These are phyloP conservation scores for Cladosporium velox DNA, from an alignment of 2,329 filamentous ascomycete genomes.

Conservation along the genomic window DNA sequence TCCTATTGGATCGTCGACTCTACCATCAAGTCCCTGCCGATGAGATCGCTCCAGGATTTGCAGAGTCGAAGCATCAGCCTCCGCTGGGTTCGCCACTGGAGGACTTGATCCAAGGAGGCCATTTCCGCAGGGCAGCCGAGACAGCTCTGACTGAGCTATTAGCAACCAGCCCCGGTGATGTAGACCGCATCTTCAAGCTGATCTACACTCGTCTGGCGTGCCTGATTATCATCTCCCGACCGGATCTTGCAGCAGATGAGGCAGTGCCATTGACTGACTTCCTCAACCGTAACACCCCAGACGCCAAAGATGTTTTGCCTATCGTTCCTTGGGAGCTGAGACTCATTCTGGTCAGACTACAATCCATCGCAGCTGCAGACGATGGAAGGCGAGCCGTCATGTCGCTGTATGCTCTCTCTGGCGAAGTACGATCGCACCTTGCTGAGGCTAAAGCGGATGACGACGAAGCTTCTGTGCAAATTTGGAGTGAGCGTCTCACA, in stretches of 20 bases:
- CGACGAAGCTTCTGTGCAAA: slow-evolving; percentile 57
- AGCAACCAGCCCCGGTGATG: slow-evolving; percentile 55
- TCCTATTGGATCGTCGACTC: slow-evolving; percentile 75
- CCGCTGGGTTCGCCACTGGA: slow-evolving; percentile 64
- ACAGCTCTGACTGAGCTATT: slow-evolving; percentile 46
- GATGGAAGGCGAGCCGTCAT: slow-evolving; percentile 79
- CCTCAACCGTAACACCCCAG: slow-evolving; percentile 42
- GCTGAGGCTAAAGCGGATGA: slow-evolving; percentile 45
- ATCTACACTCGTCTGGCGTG: slow-evolving; percentile 81
- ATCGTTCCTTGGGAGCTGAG: slow-evolving; percentile 86
- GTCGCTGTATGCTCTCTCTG: slow-evolving; percentile 80
- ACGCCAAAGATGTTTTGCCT: slow-evolving; percentile 59
- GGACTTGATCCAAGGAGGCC: slow-evolving; percentile 67
- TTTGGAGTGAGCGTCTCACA: slow-evolving; percentile 72
- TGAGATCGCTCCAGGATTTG: slow-evolving; percentile 66
- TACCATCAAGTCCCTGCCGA: slow-evolving; percentile 76
- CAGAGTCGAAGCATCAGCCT: slow-evolving; percentile 66
- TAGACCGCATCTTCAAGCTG: slow-evolving; percentile 69
- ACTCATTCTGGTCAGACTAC: slow-evolving; percentile 77
- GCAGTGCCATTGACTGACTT: slow-evolving; percentile 64
- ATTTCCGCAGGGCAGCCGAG: slow-evolving; percentile 68
- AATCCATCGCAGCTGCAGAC: slow-evolving; percentile 84
- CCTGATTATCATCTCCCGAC: slow-evolving; percentile 74
- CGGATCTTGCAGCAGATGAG: slow-evolving; percentile 59
- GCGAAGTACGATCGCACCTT: slow-evolving; percentile 34